Evolutionary conservation across 805 yeast genomes (phyloP).

Genomic region (Grigorovia jiainica): DNA sequence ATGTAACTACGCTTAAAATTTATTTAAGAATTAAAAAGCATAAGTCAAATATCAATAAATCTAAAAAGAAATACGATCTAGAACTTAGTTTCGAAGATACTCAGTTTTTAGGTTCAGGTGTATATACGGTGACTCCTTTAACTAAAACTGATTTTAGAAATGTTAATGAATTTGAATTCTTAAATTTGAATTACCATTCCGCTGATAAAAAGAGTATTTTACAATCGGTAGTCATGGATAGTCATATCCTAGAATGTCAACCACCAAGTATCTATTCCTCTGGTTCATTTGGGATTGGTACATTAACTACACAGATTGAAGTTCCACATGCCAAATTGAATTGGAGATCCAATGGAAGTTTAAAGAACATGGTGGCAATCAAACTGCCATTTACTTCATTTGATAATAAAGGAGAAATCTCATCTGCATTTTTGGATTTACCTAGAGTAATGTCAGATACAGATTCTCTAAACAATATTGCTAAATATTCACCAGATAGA

Average conservation of each 20-base stretch:
- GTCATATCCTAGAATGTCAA: constrained; percentile 10
- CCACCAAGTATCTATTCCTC: constrained; percentile 12
- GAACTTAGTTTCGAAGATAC: constrained; percentile 12
- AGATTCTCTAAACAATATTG: background rate
- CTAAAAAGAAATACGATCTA: background rate
- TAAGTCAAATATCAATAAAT: too few relatives aligned
- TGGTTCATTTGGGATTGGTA: constrained; percentile 19
- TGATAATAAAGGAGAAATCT: constrained; percentile 7
- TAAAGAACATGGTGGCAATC: constrained; percentile 3
- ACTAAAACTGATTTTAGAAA: constrained; percentile 12
- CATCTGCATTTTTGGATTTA: background rate
- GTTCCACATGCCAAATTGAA: constrained; percentile 18
- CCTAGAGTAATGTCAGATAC: background rate
- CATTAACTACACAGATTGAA: constrained; percentile 18
- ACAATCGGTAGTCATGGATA: constrained; percentile 13
- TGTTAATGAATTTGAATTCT: constrained; percentile 15
- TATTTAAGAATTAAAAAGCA: too few relatives aligned
- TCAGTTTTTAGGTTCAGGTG: constrained; percentile 13
- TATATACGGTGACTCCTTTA: constrained; percentile 14
- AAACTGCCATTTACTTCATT: constrained; percentile 16
- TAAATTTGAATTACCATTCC: constrained; percentile 16
- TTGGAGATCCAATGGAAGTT: constrained; percentile 5
- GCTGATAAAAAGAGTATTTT: constrained; percentile 11
- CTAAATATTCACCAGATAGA: background rate
- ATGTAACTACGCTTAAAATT: constrained; percentile 13